Conservation (phyloP, 768 basidiomycete genomes). For the Phanerodontia chrysosporium region DNA sequence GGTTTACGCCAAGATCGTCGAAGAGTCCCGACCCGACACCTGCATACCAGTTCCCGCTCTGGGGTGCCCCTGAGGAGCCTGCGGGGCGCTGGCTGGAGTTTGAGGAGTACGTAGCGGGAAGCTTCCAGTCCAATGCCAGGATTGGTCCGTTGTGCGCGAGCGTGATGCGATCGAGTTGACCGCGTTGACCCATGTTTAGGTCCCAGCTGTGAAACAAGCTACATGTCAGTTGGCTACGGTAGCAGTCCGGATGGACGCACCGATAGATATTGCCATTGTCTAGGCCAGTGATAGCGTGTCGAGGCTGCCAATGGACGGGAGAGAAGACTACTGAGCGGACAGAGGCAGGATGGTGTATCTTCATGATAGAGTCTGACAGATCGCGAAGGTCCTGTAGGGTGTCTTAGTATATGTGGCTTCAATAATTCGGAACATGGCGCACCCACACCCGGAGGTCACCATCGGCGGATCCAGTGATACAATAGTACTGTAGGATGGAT, state of each 20-base stretch:
- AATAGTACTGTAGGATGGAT: slow-evolving; percentile 62
- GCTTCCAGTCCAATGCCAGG: slow-evolving; percentile 71
- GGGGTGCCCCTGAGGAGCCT: slow-evolving; percentile 3
- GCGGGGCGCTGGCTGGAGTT: slow-evolving; percentile 8
- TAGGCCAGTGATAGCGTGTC: slow-evolving; percentile 51
- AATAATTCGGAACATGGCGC: slow-evolving; percentile 17
- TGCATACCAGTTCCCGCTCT: slow-evolving; percentile 20
- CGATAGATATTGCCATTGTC: slow-evolving; percentile 45
- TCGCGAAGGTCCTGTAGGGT: slow-evolving; percentile 59
- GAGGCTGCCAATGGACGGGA: slow-evolving; percentile 56
- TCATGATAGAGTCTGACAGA: slow-evolving; percentile 62
- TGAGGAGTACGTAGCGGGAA: slow-evolving; percentile 22
- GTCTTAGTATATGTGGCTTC: not conserved
- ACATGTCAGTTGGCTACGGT: too few relatives aligned
- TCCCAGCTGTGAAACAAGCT: slow-evolving; percentile 54
- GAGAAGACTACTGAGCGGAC: slow-evolving; percentile 72
- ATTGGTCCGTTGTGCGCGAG: slow-evolving; percentile 74
- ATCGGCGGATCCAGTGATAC: slow-evolving; percentile 77
- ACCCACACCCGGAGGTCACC: slow-evolving; percentile 82
- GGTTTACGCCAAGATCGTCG: slow-evolving; percentile 17
- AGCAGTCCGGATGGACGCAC: too few relatives aligned
- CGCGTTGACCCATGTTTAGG: slow-evolving; percentile 70
- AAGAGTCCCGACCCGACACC: slow-evolving; percentile 17
- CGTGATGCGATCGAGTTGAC: slow-evolving; percentile 65
- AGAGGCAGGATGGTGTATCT: slow-evolving; percentile 64